phyloP scores from a whole-genome alignment of 495 filamentous ascomycete genomes.

The Talaromyces borbonicus region DNA sequence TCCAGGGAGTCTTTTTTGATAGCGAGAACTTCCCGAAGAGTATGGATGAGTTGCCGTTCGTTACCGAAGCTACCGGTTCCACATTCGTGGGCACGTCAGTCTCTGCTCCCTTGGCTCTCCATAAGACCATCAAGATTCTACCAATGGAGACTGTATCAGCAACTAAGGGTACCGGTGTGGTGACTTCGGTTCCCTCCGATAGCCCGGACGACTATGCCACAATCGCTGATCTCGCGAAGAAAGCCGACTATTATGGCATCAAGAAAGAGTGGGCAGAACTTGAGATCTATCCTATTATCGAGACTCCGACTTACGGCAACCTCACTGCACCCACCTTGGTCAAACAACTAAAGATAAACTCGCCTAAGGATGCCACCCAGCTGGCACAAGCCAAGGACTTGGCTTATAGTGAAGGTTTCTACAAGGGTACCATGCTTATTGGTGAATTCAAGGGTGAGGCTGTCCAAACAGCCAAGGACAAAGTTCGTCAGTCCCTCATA shows the following conservation, averaged over 20 bases:
- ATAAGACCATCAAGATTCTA: conserved; percentile 75
- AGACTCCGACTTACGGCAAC: conserved; percentile 82
- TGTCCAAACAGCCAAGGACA: conserved; percentile 76
- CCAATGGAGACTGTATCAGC: conserved; percentile 91
- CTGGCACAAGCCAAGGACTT: conserved; percentile 90
- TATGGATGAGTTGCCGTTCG: conserved; percentile 37
- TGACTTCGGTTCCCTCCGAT: conserved; percentile 90
- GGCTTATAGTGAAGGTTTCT: conserved; percentile 96
- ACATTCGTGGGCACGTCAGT: conserved; percentile 77
- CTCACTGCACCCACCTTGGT: conserved; percentile 73
- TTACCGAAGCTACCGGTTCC: conserved; percentile 62
- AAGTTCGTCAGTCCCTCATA: conserved; percentile 71
- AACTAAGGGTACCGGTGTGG: conserved; percentile 91
- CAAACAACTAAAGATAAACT: conserved; percentile 90
- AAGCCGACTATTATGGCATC: conserved; percentile 95
- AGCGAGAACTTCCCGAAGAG: conserved; percentile 64
- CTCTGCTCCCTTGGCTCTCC: conserved; percentile 81
- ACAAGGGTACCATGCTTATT: conserved; percentile 83
- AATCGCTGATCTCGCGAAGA: conserved; percentile 78
- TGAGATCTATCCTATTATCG: conserved; percentile 79
- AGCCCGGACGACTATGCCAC: conserved; percentile 95
- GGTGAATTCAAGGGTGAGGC: conserved; percentile 84
- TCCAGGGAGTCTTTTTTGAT: conserved; percentile 73
- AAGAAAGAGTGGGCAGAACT: conserved; percentile 93
- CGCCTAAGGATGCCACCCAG: conserved; percentile 85